Conservation (phyloP, 2,329 filamentous ascomycete species). For the Lithohypha guttulata region DNA sequence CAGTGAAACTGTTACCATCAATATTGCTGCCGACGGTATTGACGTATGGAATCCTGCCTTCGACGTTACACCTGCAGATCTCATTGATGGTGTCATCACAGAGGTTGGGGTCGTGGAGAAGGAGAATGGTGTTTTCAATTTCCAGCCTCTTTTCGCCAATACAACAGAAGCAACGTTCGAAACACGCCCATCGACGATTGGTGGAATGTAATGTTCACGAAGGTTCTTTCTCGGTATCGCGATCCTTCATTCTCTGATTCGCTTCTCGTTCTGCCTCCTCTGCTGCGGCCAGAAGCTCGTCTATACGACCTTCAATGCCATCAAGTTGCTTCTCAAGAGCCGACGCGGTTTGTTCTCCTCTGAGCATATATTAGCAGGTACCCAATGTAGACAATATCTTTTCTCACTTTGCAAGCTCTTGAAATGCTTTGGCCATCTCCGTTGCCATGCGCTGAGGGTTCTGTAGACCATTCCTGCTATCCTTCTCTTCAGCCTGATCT, state of each 20-base stretch:
- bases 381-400: background rate
- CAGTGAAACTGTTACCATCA: conserved; percentile 57
- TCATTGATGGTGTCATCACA: conserved; percentile 91
- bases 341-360: conserved; percentile 45
- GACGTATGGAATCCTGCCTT: conserved; percentile 95
- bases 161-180: background rate
- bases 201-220: conserved; percentile 4
- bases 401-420: conserved; percentile 25
- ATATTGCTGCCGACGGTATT: conserved; percentile 66
- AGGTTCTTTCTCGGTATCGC: background rate
- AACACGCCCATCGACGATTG: background rate
- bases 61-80: conserved; percentile 76
- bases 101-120: conserved; percentile 83
- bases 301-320: conserved; percentile 45
- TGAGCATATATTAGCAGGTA: conserved; percentile 19
- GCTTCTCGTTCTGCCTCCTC: conserved; percentile 27
- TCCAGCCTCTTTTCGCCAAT: conserved; percentile 34
- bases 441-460: conserved; percentile 27
- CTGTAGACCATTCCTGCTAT: background rate
- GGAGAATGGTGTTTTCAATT: conserved; percentile 57
- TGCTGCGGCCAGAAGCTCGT: conserved; percentile 40
- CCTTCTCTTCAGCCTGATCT: background rate
- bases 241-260: no score
- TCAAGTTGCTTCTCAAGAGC: conserved; percentile 45
- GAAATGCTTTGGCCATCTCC: conserved; percentile 24